Evolutionary conservation across 2,329 filamentous ascomycete species (phyloP).

Genomic region (Claviceps cyperi): DNA sequence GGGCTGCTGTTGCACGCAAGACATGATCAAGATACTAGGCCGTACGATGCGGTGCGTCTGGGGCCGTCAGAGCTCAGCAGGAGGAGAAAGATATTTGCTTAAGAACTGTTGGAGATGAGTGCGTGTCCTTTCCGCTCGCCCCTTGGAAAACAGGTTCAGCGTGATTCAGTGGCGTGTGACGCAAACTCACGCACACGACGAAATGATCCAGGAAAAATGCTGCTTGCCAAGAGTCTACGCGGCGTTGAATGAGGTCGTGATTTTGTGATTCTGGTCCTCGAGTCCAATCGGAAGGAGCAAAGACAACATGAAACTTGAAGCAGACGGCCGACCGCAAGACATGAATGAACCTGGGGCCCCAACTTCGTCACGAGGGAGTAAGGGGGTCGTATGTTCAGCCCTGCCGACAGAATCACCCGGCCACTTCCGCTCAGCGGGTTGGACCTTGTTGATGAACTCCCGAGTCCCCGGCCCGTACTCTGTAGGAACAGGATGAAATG

Average conservation of each 20-base stretch:
- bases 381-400: background rate
- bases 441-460: too few relatives aligned
- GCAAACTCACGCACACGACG: background rate
- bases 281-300: background rate
- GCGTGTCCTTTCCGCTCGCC: background rate
- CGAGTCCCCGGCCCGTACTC: too few relatives aligned
- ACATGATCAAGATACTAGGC: background rate
- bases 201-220: background rate
- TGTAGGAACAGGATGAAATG: too few relatives aligned
- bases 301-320: background rate
- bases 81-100: background rate
- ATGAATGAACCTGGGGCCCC: background rate
- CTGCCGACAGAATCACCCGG: too few relatives aligned
- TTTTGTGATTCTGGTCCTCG: background rate
- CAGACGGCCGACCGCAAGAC: background rate
- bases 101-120: background rate
- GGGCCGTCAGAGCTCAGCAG: background rate
- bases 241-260: background rate
- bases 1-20: conserved; percentile 1
- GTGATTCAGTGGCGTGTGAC: background rate
- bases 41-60: background rate
- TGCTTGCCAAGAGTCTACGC: background rate
- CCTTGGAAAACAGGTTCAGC: background rate
- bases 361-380: background rate
- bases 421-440: too few relatives aligned